Percentiles rank a stretch among this genome's conserved stretches.
These are phyloP conservation scores for Rhexocercosporidium sp. DNA, from an alignment of 2,329 filamentous ascomycete species.

Conservation along the genomic window DNA sequence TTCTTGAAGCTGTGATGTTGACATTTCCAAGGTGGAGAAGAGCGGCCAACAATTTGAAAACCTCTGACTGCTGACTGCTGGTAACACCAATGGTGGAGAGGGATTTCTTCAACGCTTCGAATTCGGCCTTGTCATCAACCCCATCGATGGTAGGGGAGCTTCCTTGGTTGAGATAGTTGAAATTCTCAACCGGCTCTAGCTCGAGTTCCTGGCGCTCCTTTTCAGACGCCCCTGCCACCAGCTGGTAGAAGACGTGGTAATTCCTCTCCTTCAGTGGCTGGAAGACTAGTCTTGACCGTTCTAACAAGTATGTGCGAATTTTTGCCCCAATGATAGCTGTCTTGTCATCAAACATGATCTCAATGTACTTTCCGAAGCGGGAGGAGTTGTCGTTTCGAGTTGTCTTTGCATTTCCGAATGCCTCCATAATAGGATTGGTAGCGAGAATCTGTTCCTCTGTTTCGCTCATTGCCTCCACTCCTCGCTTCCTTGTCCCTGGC, in stretches of 20 bases:
- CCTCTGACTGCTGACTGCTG: conserved; percentile 74
- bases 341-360: conserved; percentile 97
- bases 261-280: conserved; percentile 97
- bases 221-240: conserved; percentile 90
- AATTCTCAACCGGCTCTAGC: conserved; percentile 84
- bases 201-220: conserved; percentile 80
- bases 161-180: conserved; percentile 95
- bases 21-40: conserved; percentile 94
- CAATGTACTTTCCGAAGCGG: conserved; percentile 98
- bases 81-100: conserved; percentile 86
- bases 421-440: conserved; percentile 99
- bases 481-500: conserved; percentile 78
- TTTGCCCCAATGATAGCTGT: conserved; percentile 98
- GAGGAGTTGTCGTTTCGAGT: conserved; percentile 99
- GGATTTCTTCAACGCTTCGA: conserved; percentile 84
- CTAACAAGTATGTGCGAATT: conserved; percentile 93
- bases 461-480: conserved; percentile 86
- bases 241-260: conserved; percentile 99
- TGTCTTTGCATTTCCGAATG: conserved; percentile 99
- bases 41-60: conserved; percentile 90
- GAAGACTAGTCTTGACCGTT: conserved; percentile 94
- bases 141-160: conserved; percentile 90
- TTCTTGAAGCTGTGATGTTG: conserved; percentile 90
- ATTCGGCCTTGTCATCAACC: conserved; percentile 94
- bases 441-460: conserved; percentile 98